Percentiles rank a stretch among this genome's conserved stretches.
These are phyloP conservation scores for Chaetothyriales sp. DNA, from an alignment of 2,329 filamentous ascomycete species.

Conservation along the genomic window DNA sequence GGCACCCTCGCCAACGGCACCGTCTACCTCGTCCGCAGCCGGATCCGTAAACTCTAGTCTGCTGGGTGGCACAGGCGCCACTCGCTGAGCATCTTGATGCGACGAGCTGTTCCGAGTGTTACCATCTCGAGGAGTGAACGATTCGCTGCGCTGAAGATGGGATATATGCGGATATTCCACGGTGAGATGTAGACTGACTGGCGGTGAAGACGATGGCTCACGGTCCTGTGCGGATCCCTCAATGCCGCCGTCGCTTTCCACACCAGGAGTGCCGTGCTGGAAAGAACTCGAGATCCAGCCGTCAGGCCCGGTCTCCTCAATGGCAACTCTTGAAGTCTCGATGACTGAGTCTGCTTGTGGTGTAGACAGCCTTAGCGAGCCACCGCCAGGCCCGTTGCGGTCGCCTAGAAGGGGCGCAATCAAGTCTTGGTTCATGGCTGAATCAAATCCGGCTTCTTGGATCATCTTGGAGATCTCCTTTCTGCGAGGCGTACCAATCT, in stretches of 20 bases:
- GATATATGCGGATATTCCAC: conserved; percentile 18
- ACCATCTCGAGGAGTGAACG: conserved; percentile 1
- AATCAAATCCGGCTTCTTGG: conserved; percentile 36
- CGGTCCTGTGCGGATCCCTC: neutral
- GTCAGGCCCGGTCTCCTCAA: neutral
- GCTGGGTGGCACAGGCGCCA: conserved; percentile 7
- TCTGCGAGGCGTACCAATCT: conserved; percentile 25
- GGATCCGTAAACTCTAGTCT: conserved; percentile 6
- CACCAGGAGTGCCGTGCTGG: neutral
- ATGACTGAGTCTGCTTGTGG: neutral
- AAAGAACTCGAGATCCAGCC: conserved; percentile 1
- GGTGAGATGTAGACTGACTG: conserved; percentile 12
- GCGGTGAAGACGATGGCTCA: conserved; percentile 6
- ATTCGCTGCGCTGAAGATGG: conserved; percentile 12
- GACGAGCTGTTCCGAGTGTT: conserved; percentile 9
- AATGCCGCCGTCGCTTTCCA: neutral
- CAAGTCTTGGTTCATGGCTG: conserved; percentile 30
- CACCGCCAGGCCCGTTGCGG: neutral
- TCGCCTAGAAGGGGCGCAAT: conserved; percentile 5
- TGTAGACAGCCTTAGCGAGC: neutral
- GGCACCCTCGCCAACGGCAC: neutral
- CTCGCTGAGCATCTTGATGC: conserved; percentile 17
- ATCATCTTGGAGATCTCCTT: conserved; percentile 34
- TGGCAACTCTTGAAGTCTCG: neutral
- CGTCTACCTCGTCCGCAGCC: neutral